Evolutionary conservation across 2,329 filamentous ascomycete genomes (phyloP).

Genomic region (Neodidymelliopsis sp.): DNA sequence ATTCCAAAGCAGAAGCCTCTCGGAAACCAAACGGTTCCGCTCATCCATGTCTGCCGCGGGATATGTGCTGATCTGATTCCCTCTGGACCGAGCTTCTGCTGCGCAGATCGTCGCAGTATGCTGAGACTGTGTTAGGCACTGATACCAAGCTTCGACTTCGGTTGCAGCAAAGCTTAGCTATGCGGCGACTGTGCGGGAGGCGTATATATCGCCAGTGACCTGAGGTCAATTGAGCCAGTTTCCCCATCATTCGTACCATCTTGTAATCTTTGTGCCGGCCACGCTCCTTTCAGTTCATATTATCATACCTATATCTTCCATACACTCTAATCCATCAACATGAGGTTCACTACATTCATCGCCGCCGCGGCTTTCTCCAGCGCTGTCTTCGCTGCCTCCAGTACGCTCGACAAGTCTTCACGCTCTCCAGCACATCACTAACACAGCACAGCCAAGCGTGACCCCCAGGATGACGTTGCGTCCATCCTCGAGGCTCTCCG

Average conservation of each 20-base stretch:
- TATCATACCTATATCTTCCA: constrained; percentile 4
- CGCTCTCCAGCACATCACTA: neutral
- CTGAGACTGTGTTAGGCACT: constrained; percentile 34
- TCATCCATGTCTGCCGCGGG: constrained; percentile 21
- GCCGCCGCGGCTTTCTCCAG: constrained; percentile 36
- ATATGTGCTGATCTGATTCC: constrained; percentile 9
- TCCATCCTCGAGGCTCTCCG: constrained; percentile 39
- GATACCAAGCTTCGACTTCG: constrained; percentile 31
- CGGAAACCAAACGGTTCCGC: constrained; percentile 22
- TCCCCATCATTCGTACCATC: constrained; percentile 21
- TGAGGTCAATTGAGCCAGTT: constrained; percentile 17
- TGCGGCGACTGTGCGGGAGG: constrained; percentile 1
- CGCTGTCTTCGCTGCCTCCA: constrained; percentile 34
- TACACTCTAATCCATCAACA: constrained; percentile 27
- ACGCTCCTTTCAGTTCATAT: constrained; percentile 28
- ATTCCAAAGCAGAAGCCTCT: constrained; percentile 14
- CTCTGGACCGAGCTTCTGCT: constrained; percentile 6
- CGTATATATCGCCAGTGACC: constrained; percentile 25
- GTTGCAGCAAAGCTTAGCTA: constrained; percentile 22
- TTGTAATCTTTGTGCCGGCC: constrained; percentile 40
- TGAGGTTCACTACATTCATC: constrained; percentile 40
- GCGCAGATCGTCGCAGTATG: constrained; percentile 23
- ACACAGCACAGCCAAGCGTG: constrained; percentile 19
- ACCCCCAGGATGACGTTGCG: constrained; percentile 34
- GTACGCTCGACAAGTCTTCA: constrained; percentile 13